Evolutionary conservation across 208 protist genomes (phyloP), one percentile per base, ranked within the genome.

Genomic region (Trypanosoma caninum): DNA sequence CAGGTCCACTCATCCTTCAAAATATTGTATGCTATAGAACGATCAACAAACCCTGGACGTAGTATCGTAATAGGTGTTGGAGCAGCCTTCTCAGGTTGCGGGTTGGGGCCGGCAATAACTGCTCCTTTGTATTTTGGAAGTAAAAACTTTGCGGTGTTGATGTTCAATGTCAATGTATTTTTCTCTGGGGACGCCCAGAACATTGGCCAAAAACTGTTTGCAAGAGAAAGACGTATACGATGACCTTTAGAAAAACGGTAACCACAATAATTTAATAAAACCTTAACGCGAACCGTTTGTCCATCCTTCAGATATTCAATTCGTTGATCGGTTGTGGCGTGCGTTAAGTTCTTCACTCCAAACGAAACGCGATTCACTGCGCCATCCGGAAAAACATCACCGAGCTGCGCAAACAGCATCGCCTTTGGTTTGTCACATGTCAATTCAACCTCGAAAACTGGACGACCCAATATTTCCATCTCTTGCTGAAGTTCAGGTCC

Each of bases 191-290:
- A 83, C 44, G 62, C 65, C 75, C 80, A 87, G 33, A 87, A 66
- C 72, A 80, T 83, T 27, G 80, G 80, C 76, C 80, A 87, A 59
- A 78, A 82, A 64, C 76, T 80, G 61, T 87, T 87, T 47, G 80
- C 76, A 18, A 87, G 51, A 22, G 68, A 82, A 31, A 87, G 71
- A 18, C 69, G 67, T 22, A 82, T 0, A 37, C 63, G 44, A 57
- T 87, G 80, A 6, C 76, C 80, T 7, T 58, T 65, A 6, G 72
- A 61, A 25, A 87, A 58, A 34, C 69, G 68, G 69, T 87, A 82
- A 57, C 73, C 80, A 54, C 80, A 87, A 54, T 81, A 87, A 59
- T 87, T 75, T 56, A 87, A 66, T 59, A 64, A 52, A 45, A 83
- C 74, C 9, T 37, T 62, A 35, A 50, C 76, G 48, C 44, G 51